A percentile compares a stretch with the other conserved stretches of the same genome.
Conservation (phyloP, 2,329 filamentous ascomycete species). For the Aspergillus floridensis region DNA sequence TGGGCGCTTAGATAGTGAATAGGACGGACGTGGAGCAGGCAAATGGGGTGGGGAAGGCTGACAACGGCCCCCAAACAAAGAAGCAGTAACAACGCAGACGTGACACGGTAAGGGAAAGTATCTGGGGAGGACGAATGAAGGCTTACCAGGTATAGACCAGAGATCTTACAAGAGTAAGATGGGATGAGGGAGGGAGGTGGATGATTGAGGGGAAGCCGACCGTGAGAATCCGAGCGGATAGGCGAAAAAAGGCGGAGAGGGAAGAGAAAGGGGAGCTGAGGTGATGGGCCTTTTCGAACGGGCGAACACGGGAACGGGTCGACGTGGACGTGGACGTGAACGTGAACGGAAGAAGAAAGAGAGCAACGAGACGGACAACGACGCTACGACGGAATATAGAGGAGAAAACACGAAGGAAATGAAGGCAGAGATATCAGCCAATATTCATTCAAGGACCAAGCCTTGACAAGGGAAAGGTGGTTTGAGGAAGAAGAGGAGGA, state of each 20-base stretch:
- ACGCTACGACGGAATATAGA: constrained; percentile 7
- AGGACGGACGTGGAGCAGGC: background rate
- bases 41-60: background rate
- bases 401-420: constrained; percentile 7
- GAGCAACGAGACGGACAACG: constrained; percentile 4
- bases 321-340: constrained; percentile 10
- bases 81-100: constrained; percentile 3
- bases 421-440: constrained; percentile 8
- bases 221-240: constrained; percentile 19
- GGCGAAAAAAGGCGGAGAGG: constrained; percentile 22
- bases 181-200: constrained; percentile 25
- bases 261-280: constrained; percentile 18
- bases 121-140: constrained; percentile 1
- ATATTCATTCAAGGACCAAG: constrained; percentile 16
- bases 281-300: constrained; percentile 14
- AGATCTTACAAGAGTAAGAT: constrained; percentile 9
- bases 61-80: background rate
- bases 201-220: constrained; percentile 17
- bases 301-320: background rate
- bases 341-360: background rate
- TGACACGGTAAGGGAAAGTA: background rate
- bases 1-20: background rate
- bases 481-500: constrained; percentile 7
- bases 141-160: constrained; percentile 16
- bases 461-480: constrained; percentile 22